Evolutionary conservation across 2,329 filamentous ascomycete genomes (phyloP), one percentile per base, ranked within the genome.

Genomic region (Diaporthe destruens): DNA sequence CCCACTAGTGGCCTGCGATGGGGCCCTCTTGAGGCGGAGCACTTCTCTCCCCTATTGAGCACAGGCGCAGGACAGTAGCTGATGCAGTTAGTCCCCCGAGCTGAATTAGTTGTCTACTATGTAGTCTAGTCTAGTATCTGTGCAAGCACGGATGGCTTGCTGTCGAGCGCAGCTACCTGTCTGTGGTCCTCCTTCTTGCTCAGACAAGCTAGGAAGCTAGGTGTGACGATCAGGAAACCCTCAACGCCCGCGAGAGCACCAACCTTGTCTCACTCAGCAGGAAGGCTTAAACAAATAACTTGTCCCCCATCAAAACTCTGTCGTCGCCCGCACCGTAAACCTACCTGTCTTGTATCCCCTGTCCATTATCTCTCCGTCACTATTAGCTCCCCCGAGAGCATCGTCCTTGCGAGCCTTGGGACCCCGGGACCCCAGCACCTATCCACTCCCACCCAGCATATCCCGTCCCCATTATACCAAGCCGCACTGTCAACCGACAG

Each of bases 211-310:
- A 51, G 44, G 44, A n/a, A n/a, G n/a, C n/a, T n/a, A n/a, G 29
- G 29, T 29, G 5, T 29, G 20, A 39, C 42, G 12, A 63, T 42
- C 59, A 25, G 32, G n/a, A 66, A 53, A 20, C n/a, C 44, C 44
- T 51, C 25, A 66, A 53, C 32, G 47, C 32, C 44, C 32, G 3
- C 44, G 8, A 53, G 47, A 53, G 16, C 47, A 20, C n/a, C 61
- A 66, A 66, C 47, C 61, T 66, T 66, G 61, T 66, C 61, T 53
- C 53, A 53, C 47, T 66, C 61, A 65, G 61, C 61, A 53, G 6
- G 2, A 29, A 66, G 47, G 32, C 61, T 51, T 65, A 20, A 49
- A 36, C 44, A 29, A 65, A 51, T 51, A 65, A 51, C 29, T 65
- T 32, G 1, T 36, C n/a, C 29, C 25, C 61, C 29, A 51, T 44